phyloP scores from a whole-genome alignment of 2,329 filamentous ascomycete genomes.

The Ophiocordyceps camponoti-floridani region DNA sequence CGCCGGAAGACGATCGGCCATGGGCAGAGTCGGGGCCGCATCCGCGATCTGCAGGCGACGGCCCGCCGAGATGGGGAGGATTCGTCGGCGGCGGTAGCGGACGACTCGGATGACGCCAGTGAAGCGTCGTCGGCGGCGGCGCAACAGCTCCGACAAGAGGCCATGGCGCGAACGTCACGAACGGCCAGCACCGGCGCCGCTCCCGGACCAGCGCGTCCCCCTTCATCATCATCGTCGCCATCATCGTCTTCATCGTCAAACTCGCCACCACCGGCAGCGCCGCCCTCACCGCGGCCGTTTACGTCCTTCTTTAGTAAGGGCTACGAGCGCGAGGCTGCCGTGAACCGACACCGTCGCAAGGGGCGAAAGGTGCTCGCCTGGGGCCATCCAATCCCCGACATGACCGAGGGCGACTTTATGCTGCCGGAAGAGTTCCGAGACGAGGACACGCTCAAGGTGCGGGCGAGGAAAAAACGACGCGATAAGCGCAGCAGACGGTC shows the following conservation, averaged over 20 bases:
- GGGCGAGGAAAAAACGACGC: conserved; percentile 1
- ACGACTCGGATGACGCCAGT: conserved; percentile 34
- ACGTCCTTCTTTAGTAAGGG: conserved; percentile 75
- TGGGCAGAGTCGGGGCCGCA: conserved; percentile 2
- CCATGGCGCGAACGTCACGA: conserved; percentile 31
- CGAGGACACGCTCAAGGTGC: conserved; percentile 32
- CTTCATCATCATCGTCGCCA: not conserved
- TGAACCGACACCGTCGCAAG: conserved; percentile 54
- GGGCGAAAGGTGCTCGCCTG: conserved; percentile 60
- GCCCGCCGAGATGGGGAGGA: conserved; percentile 3
- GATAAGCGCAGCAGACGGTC: conserved; percentile 72
- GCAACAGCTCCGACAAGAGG: conserved; percentile 60
- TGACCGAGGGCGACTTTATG: conserved; percentile 52
- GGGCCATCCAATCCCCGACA: conserved; percentile 63
- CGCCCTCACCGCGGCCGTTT: conserved; percentile 41
- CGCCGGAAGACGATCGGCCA: conserved; percentile 14
- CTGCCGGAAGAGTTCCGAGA: conserved; percentile 49
- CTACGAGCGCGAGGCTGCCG: conserved; percentile 60
- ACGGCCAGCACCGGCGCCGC: conserved; percentile 9
- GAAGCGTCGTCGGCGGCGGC: conserved; percentile 26
- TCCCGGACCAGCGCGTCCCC: not conserved
- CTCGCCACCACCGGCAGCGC: conserved; percentile 12
- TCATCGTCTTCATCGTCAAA: conserved; percentile 3
- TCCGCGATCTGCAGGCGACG: conserved; percentile 17
- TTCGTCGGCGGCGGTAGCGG: conserved; percentile 1